These are phyloP conservation scores for Candida germanica DNA, from an alignment of 805 yeast genomes.

Conservation along the genomic window DNA sequence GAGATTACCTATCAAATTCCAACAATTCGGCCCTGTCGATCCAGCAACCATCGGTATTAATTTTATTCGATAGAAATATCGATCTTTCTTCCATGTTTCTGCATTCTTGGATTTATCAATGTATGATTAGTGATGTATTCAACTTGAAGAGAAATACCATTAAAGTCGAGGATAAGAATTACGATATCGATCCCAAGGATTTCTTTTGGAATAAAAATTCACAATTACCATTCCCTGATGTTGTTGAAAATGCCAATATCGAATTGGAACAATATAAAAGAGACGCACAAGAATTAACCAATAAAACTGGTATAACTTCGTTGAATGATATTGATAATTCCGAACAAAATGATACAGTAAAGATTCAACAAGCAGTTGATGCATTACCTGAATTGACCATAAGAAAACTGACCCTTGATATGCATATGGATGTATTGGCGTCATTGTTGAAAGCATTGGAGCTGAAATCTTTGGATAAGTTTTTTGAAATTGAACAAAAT, in stretches of 20 bases:
- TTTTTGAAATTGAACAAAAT: slow-evolving; percentile 91
- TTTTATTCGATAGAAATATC: slow-evolving; percentile 81
- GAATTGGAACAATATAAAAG: slow-evolving; percentile 78
- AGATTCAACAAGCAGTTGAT: slow-evolving; percentile 82
- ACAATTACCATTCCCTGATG: slow-evolving; percentile 93
- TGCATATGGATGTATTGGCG: slow-evolving; percentile 95
- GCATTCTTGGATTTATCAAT: slow-evolving; percentile 97
- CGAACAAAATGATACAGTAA: slow-evolving; percentile 47
- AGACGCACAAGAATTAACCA: slow-evolving; percentile 84
- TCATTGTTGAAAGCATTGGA: slow-evolving; percentile 79
- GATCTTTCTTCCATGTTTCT: slow-evolving; percentile 92
- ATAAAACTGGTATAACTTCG: slow-evolving; percentile 67
- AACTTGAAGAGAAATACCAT: slow-evolving; percentile 79
- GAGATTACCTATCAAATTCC: slow-evolving; percentile 81
- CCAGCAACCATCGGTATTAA: slow-evolving; percentile 66
- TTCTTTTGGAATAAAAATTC: slow-evolving; percentile 87
- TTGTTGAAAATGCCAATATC: slow-evolving; percentile 92
- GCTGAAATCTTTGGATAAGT: slow-evolving; percentile 81
- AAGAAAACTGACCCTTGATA: slow-evolving; percentile 82
- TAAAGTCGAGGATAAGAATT: slow-evolving; percentile 55
- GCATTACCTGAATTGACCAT: slow-evolving; percentile 90
- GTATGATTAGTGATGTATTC: slow-evolving; percentile 92
- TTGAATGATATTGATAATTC: slow-evolving; percentile 66
- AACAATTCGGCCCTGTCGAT: slow-evolving; percentile 18
- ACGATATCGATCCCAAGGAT: slow-evolving; percentile 90